These are phyloP conservation scores for Podila epigama DNA, from an alignment of 192 early-diverging fungal species.

Conservation along the genomic window DNA sequence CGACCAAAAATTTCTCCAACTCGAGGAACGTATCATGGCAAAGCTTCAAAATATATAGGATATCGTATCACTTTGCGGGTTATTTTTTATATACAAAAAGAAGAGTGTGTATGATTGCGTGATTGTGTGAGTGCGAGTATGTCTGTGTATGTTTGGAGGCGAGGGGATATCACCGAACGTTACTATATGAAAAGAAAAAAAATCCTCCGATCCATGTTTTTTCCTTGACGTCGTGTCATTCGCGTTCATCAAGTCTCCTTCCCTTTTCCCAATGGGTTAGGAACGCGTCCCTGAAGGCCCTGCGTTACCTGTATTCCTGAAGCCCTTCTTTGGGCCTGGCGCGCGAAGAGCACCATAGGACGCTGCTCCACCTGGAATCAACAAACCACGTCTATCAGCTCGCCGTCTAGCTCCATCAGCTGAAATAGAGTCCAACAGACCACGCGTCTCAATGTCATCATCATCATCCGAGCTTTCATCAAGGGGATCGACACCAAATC, in stretches of 20 bases:
- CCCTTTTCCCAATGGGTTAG: no score
- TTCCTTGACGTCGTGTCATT: no score
- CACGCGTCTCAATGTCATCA: constrained; percentile 47
- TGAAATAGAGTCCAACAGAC: constrained; percentile 21
- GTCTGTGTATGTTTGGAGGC: no score
- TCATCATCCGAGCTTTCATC: constrained; percentile 48
- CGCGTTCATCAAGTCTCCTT: no score
- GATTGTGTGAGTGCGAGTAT: no score
- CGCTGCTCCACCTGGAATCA: constrained; percentile 26
- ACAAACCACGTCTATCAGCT: constrained; percentile 25
- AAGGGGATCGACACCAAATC: constrained; percentile 40
- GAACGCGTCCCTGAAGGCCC: background rate
- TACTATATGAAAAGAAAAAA: no score
- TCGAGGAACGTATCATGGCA: constrained; percentile 27
- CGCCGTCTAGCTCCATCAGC: constrained; percentile 25
- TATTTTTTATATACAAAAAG: background rate
- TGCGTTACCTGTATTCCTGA: background rate
- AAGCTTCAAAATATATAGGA: constrained; percentile 2
- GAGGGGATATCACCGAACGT: no score
- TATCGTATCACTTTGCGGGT: background rate
- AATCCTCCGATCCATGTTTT: no score
- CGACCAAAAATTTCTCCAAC: constrained; percentile 14
- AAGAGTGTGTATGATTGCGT: background rate
- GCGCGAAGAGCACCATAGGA: constrained; percentile 30
- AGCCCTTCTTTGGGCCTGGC: background rate